A percentile compares a stretch with the other conserved stretches of the same genome.
Evolutionary conservation across 805 yeast species (phyloP).

Genomic region (Ascoidea tarda): DNA sequence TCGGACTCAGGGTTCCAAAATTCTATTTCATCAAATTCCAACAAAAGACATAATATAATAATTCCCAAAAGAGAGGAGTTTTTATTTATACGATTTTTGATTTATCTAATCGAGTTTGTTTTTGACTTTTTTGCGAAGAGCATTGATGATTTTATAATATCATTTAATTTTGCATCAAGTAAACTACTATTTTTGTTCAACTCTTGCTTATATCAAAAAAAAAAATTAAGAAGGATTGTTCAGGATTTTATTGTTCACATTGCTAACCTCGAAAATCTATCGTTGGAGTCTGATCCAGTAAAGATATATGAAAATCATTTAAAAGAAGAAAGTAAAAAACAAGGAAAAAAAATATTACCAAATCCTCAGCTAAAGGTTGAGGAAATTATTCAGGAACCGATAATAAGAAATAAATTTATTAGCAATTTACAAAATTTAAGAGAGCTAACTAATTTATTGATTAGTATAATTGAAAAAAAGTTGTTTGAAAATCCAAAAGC

Average conservation of each 20-base stretch:
- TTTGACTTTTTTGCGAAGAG: slow-evolving; percentile 16
- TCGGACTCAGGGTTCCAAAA: not conserved
- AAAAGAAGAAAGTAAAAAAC: slow-evolving; percentile 7
- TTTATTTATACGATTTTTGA: slow-evolving; percentile 45
- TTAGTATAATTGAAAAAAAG: slow-evolving; percentile 19
- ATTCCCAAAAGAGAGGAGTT: slow-evolving; percentile 46
- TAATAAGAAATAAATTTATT: slow-evolving; percentile 33
- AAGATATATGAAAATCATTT: slow-evolving; percentile 30
- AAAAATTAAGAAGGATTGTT: slow-evolving; percentile 19
- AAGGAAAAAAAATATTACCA: not conserved
- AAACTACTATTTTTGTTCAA: slow-evolving; percentile 31
- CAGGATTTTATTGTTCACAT: slow-evolving; percentile 23
- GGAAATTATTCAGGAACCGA: slow-evolving; percentile 29
- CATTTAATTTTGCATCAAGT: slow-evolving; percentile 13
- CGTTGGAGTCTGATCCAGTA: slow-evolving; percentile 73
- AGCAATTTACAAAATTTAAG: slow-evolving; percentile 33
- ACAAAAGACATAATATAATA: slow-evolving; percentile 9
- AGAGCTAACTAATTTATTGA: slow-evolving; percentile 28
- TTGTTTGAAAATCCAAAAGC: not conserved
- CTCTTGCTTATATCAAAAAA: slow-evolving; percentile 20
- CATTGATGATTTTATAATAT: slow-evolving; percentile 13
- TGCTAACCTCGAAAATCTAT: slow-evolving; percentile 23
- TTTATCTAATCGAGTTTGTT: slow-evolving; percentile 28
- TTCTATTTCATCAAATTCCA: not conserved
- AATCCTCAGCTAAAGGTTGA: slow-evolving; percentile 11